Evolutionary conservation across 2,329 filamentous ascomycete genomes (phyloP).

Genomic region (Diplocarpon mali): DNA sequence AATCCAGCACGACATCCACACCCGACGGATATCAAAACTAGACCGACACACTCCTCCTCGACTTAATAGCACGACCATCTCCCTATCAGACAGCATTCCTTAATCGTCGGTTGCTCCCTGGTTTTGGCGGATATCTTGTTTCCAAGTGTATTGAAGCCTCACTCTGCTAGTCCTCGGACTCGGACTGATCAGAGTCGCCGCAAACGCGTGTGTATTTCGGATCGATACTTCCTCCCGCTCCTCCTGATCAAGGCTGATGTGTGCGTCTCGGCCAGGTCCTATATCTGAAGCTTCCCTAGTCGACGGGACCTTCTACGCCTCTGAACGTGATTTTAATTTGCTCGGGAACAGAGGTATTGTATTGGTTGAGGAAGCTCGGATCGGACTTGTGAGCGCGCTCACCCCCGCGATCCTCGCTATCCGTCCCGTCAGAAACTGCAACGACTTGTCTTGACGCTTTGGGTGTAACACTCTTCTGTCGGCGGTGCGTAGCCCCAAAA

Average conservation of each 20-base stretch:
- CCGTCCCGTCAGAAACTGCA: constrained; percentile 2
- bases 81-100: constrained; percentile 3
- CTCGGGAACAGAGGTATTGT: not conserved
- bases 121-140: not conserved
- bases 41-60: not conserved
- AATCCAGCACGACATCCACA: constrained; percentile 1
- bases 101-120: constrained; percentile 6
- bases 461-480: constrained; percentile 1
- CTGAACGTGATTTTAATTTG: not conserved
- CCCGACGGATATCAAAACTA: not conserved
- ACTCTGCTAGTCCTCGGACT: constrained; percentile 4
- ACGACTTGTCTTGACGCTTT: not conserved
- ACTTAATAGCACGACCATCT: too few relatives aligned
- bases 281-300: too few relatives aligned
- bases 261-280: too few relatives aligned
- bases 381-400: constrained; percentile 19
- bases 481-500: constrained; percentile 2
- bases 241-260: too few relatives aligned
- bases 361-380: constrained; percentile 10
- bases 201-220: too few relatives aligned
- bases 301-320: not conserved
- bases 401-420: constrained; percentile 11
- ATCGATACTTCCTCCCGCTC: too few relatives aligned
- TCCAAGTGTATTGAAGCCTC: constrained; percentile 9
- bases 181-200: constrained; percentile 1